phyloP scores from a whole-genome alignment of 352 stramenopile genomes.

The Pythium rishiriense region DNA sequence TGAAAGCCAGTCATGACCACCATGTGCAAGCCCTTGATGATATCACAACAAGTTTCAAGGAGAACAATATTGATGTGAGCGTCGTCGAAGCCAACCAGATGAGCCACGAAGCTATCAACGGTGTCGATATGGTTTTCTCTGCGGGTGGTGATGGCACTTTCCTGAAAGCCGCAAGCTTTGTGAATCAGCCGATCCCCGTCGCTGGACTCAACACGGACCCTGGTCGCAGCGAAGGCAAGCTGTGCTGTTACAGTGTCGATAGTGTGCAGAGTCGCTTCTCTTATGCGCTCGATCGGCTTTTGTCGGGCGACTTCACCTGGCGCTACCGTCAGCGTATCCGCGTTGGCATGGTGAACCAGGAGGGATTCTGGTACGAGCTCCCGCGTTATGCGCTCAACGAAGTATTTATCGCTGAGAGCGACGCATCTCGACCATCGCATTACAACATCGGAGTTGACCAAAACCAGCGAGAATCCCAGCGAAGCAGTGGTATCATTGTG shows the following conservation, averaged over 20 bases:
- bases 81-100: slow-evolving; percentile 81
- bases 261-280: slow-evolving; percentile 74
- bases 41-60: slow-evolving; percentile 76
- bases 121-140: slow-evolving; percentile 86
- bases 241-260: slow-evolving; percentile 88
- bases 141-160: slow-evolving; percentile 87
- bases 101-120: slow-evolving; percentile 74
- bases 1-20: slow-evolving; percentile 87
- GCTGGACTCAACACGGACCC: slow-evolving; percentile 86
- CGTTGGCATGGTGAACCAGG: slow-evolving; percentile 88
- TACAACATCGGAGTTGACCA: slow-evolving; percentile 90
- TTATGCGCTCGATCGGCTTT: slow-evolving; percentile 62
- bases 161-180: slow-evolving; percentile 84
- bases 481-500: slow-evolving; percentile 87
- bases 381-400: slow-evolving; percentile 87
- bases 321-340: slow-evolving; percentile 80
- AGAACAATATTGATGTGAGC: slow-evolving; percentile 63
- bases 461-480: slow-evolving; percentile 85
- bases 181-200: slow-evolving; percentile 84
- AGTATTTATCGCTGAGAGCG: slow-evolving; percentile 88
- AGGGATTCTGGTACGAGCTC: slow-evolving; percentile 87
- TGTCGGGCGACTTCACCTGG: slow-evolving; percentile 80
- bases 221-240: slow-evolving; percentile 80
- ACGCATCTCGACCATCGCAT: slow-evolving; percentile 80
- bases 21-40: slow-evolving; percentile 85